Evolutionary conservation across 768 basidiomycete species (phyloP).

Genomic region (Cystofilobasidium capitatum): DNA sequence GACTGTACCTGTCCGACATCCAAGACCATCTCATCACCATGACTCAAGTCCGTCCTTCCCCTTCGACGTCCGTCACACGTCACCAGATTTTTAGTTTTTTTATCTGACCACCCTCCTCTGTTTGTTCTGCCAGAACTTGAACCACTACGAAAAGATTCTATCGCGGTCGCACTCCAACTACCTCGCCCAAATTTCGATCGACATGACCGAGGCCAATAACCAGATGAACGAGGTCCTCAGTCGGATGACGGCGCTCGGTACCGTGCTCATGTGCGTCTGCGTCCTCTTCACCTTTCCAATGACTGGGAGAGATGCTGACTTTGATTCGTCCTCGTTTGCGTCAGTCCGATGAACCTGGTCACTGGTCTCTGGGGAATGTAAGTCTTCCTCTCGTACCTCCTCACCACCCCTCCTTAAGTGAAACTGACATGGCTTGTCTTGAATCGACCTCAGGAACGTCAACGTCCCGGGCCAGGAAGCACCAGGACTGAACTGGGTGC

Average conservation of each 20-base stretch:
- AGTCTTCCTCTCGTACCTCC: neutral
- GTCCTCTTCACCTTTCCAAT: neutral
- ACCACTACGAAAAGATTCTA: conserved; percentile 98
- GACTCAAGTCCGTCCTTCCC: conserved; percentile 57
- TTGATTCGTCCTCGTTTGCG: neutral
- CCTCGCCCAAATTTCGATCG: conserved; percentile 97
- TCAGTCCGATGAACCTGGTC: conserved; percentile 58
- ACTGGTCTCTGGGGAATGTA: conserved; percentile 90
- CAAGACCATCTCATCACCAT: conserved; percentile 99
- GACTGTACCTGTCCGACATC: conserved; percentile 89
- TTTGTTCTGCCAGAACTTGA: conserved; percentile 91
- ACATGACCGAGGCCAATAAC: conserved; percentile 96
- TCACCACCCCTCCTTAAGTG: neutral
- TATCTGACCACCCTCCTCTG: no score
- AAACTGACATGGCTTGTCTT: neutral
- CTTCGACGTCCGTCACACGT: neutral
- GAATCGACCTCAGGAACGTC: conserved; percentile 51
- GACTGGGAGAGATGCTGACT: neutral
- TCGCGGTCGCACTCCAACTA: conserved; percentile 99
- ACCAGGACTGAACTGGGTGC: conserved; percentile 32
- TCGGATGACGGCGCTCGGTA: conserved; percentile 62
- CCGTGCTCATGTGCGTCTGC: conserved; percentile 67
- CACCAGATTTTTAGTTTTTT: neutral
- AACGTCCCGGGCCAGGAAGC: conserved; percentile 80
- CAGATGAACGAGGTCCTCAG: conserved; percentile 94